Percentiles rank a stretch among this genome's conserved stretches.
Conservation (phyloP, 257 asterid species). For the Henckelia pumila region DNA sequence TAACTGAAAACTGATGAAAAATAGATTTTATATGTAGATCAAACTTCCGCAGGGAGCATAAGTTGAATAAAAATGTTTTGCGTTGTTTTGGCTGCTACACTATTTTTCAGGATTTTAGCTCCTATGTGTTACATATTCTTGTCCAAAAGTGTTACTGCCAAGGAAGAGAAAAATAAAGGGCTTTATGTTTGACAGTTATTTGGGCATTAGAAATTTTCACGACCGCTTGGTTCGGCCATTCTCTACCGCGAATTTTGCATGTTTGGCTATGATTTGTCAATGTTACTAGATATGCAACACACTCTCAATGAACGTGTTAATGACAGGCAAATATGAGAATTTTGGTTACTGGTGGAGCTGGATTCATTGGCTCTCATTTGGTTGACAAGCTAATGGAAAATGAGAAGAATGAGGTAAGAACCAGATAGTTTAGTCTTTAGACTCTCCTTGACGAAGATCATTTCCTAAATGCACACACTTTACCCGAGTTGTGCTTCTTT, state of each 20-base stretch:
- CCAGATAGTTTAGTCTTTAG: not conserved
- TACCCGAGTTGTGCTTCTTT: slow-evolving; percentile 10
- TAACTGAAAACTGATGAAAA: not conserved
- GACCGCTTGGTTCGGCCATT: not conserved
- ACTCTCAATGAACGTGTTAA: slow-evolving; percentile 11
- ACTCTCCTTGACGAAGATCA: not conserved
- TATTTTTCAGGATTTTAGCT: not conserved
- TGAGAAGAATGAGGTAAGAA: slow-evolving; percentile 82
- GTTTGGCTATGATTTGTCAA: not conserved
- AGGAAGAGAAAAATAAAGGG: not conserved
- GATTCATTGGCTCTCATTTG: slow-evolving; percentile 97
- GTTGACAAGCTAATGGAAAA: slow-evolving; percentile 88
- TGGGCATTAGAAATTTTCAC: not conserved
- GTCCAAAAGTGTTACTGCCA: not conserved
- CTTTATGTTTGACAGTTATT: not conserved
- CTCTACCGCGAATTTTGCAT: not conserved
- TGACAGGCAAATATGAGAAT: slow-evolving; percentile 88
- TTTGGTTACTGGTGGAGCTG: slow-evolving; percentile 94
- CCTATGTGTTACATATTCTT: not conserved
- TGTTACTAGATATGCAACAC: not conserved
- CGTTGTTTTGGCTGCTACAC: not conserved
- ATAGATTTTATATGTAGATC: not conserved
- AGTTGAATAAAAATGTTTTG: not conserved
- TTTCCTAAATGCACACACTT: not conserved
- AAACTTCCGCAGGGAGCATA: not conserved